Evolutionary conservation across 2,329 filamentous ascomycete species (phyloP).

Genomic region (Arthrobotrys entomopaga): DNA sequence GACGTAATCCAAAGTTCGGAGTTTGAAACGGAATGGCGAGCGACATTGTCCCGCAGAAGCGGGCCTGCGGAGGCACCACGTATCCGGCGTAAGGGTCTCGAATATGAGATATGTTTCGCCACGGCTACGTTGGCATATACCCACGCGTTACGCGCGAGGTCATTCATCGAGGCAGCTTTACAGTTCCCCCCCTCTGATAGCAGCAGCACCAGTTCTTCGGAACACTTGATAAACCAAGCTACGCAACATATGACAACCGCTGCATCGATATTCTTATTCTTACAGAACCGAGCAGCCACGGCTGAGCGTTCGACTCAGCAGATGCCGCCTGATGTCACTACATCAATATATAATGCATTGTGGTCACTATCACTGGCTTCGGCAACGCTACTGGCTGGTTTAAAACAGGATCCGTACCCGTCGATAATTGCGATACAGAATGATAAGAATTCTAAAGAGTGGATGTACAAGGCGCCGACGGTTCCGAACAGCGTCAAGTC

Average conservation of each 20-base stretch:
- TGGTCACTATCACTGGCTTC: slow-evolving; percentile 43
- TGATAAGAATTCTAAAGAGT: slow-evolving; percentile 85
- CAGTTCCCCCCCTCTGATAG: slow-evolving; percentile 70
- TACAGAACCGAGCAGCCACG: slow-evolving; percentile 67
- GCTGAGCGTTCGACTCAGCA: slow-evolving; percentile 68
- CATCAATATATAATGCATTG: slow-evolving; percentile 61
- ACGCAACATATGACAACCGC: slow-evolving; percentile 82
- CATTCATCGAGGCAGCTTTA: slow-evolving; percentile 72
- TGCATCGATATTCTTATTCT: slow-evolving; percentile 78
- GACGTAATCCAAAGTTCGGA: slow-evolving; percentile 66
- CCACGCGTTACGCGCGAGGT: slow-evolving; percentile 76
- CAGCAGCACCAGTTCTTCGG: slow-evolving; percentile 61
- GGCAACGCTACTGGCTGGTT: slow-evolving; percentile 75
- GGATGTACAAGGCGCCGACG: slow-evolving; percentile 92
- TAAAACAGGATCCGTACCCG: slow-evolving; percentile 95
- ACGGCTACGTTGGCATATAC: slow-evolving; percentile 80
- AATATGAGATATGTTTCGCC: slow-evolving; percentile 84
- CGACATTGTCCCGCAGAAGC: slow-evolving; percentile 75
- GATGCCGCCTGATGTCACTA: slow-evolving; percentile 66
- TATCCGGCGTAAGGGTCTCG: slow-evolving; percentile 76
- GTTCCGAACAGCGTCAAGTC: slow-evolving; percentile 82
- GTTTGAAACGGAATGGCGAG: slow-evolving; percentile 81
- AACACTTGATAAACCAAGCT: slow-evolving; percentile 57
- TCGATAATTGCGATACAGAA: slow-evolving; percentile 81
- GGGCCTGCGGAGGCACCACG: slow-evolving; percentile 73